phyloP scores from a whole-genome alignment of 768 basidiomycete species.

The Phlebiopsis flavidoalba region DNA sequence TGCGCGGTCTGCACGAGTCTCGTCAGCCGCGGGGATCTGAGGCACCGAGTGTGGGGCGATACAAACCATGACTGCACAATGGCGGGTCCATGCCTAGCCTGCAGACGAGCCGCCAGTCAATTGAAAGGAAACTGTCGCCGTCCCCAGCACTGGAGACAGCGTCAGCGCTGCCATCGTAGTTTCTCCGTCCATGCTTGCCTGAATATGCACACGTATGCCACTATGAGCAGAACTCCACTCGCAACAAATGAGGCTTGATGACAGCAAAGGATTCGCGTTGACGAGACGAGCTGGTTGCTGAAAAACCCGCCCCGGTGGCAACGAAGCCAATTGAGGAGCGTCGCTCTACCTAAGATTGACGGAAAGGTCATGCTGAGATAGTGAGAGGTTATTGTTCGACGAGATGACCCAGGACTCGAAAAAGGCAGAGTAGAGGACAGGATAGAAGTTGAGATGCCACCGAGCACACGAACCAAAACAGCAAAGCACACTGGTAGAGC shows the following conservation, averaged over 20 bases:
- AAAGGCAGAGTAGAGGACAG: constrained; percentile 67
- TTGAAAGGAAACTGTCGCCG: constrained; percentile 38
- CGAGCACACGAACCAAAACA: constrained; percentile 61
- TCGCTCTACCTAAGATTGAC: constrained; percentile 69
- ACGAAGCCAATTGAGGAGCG: constrained; percentile 70
- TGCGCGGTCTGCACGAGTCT: constrained; percentile 42
- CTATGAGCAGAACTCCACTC: constrained; percentile 48
- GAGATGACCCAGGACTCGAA: constrained; percentile 80
- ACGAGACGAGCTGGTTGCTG: constrained; percentile 58
- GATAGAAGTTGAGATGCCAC: constrained; percentile 70
- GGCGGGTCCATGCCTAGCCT: constrained; percentile 50
- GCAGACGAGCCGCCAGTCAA: constrained; percentile 45
- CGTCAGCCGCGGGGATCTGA: background rate
- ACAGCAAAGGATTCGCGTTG: constrained; percentile 43
- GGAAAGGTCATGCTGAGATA: constrained; percentile 56
- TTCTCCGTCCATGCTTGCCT: constrained; percentile 59
- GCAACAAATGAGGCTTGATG: constrained; percentile 57
- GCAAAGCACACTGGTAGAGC: constrained; percentile 54
- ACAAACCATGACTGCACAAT: constrained; percentile 49
- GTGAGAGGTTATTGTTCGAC: constrained; percentile 43
- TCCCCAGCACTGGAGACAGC: constrained; percentile 12
- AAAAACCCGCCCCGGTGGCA: constrained; percentile 61
- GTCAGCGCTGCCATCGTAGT: constrained; percentile 52
- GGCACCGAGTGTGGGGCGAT: background rate
- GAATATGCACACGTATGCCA: constrained; percentile 56